Evolutionary conservation across 1,284 basidiomycete species (phyloP).

Genomic region (Neolentinus lepideus): DNA sequence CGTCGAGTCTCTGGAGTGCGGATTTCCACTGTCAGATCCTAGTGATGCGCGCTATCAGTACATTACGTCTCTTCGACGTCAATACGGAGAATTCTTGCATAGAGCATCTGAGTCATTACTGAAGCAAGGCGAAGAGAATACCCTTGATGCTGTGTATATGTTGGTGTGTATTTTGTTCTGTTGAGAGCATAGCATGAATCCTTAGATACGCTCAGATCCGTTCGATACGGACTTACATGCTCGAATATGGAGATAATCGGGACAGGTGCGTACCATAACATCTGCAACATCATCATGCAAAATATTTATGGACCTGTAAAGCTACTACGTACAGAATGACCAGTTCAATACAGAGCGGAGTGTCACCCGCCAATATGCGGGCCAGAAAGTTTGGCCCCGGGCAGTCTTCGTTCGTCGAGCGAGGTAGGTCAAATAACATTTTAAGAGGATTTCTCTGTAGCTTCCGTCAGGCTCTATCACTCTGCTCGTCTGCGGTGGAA

Average conservation of each 20-base stretch:
- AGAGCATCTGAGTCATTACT: constrained; percentile 61
- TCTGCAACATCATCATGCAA: no score
- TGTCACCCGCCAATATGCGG: constrained; percentile 57
- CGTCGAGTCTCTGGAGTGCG: constrained; percentile 50
- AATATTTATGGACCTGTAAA: constrained; percentile 16
- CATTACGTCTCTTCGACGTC: constrained; percentile 50
- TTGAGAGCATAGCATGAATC: not conserved
- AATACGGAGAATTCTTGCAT: constrained; percentile 69
- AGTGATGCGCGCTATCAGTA: constrained; percentile 63
- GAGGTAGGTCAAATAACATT: constrained; percentile 31
- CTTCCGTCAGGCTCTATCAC: constrained; percentile 46
- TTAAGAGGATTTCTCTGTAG: not conserved
- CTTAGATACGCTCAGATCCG: constrained; percentile 35
- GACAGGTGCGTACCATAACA: constrained; percentile 41
- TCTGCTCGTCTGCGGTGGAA: constrained; percentile 67
- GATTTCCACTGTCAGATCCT: constrained; percentile 65
- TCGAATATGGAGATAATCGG: constrained; percentile 65
- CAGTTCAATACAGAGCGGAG: constrained; percentile 56
- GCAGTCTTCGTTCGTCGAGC: constrained; percentile 60
- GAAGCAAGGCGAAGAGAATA: constrained; percentile 78
- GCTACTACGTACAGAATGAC: constrained; percentile 53
- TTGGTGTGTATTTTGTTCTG: constrained; percentile 35
- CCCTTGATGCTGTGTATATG: constrained; percentile 77
- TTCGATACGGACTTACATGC: constrained; percentile 56
- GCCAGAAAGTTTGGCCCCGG: constrained; percentile 66